Conservation (phyloP, 352 stramenopile genomes). For the Pythium sukuiense region DNA sequence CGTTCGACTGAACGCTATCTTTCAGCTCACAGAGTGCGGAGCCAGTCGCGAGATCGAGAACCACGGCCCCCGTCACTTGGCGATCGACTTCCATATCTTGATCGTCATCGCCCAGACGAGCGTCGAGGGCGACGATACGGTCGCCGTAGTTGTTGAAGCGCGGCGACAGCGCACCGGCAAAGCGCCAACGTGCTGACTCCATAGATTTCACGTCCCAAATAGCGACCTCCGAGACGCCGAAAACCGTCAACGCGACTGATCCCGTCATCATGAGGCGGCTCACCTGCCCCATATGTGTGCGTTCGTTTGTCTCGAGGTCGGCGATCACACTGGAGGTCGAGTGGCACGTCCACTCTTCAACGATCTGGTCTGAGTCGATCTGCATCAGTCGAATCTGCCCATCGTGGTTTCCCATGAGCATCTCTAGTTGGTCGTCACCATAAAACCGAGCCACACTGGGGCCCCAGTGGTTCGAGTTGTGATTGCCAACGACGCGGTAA, state of each 20-base stretch:
- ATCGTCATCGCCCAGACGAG: constrained; percentile 35
- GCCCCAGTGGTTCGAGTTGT: constrained; percentile 56
- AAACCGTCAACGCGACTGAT: constrained; percentile 43
- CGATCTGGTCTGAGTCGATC: constrained; percentile 60
- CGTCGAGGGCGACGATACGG: constrained; percentile 66
- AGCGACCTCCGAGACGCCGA: constrained; percentile 59
- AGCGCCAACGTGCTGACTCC: constrained; percentile 60
- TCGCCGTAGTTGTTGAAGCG: constrained; percentile 84
- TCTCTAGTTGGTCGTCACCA: constrained; percentile 54
- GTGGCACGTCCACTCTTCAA: constrained; percentile 79
- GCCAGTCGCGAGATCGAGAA: constrained; percentile 73
- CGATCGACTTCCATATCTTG: constrained; percentile 33
- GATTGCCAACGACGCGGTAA: constrained; percentile 56
- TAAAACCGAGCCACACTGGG: constrained; percentile 67
- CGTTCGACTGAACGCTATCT: constrained; percentile 66
- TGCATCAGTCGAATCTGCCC: constrained; percentile 60
- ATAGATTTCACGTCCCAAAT: constrained; percentile 76
- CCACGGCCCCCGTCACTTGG: constrained; percentile 47
- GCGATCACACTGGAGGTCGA: constrained; percentile 65
- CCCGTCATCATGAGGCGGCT: constrained; percentile 62
- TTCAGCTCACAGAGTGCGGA: constrained; percentile 59
- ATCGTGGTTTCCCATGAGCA: constrained; percentile 78
- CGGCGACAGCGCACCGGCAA: constrained; percentile 53
- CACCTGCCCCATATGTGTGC: constrained; percentile 48
- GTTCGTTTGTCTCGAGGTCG: constrained; percentile 70